phyloP scores from a whole-genome alignment of 176 grass and related monocot genomes.

The Oryza meridionalis region DNA sequence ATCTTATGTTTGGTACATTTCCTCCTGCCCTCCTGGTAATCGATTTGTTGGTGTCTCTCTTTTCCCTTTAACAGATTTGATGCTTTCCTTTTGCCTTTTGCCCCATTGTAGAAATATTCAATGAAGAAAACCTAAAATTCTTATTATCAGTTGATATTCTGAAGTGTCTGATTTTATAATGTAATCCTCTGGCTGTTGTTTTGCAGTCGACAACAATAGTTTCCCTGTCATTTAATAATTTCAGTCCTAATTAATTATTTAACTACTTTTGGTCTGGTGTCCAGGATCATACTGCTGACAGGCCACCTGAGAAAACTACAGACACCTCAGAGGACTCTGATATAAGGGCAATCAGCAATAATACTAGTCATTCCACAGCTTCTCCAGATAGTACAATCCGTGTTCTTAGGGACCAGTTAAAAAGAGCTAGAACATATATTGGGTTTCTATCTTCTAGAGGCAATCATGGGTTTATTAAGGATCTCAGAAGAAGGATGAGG shows the following conservation, averaged over 20 bases:
- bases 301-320: constrained; percentile 42
- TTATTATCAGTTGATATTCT: background rate
- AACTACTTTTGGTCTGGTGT: constrained; percentile 27
- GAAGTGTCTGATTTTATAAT: background rate
- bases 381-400: constrained; percentile 49
- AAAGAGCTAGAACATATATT: constrained; percentile 65
- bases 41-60: background rate
- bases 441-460: constrained; percentile 54
- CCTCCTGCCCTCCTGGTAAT: background rate
- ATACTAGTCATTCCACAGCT: constrained; percentile 20
- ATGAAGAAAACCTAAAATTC: background rate
- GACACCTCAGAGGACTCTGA: background rate
- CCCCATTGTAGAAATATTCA: background rate
- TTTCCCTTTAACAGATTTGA: background rate
- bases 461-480: constrained; percentile 60
- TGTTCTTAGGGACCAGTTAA: constrained; percentile 67
- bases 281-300: constrained; percentile 51
- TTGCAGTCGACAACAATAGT: background rate
- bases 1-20: background rate
- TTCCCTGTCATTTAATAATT: background rate
- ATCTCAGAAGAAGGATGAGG: constrained; percentile 54
- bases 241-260: constrained; percentile 14
- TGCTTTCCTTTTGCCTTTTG: background rate
- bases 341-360: constrained; percentile 12
- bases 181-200: background rate